These are phyloP conservation scores for Tanozyma kutaoensis DNA, from an alignment of 805 yeast species.

Conservation along the genomic window DNA sequence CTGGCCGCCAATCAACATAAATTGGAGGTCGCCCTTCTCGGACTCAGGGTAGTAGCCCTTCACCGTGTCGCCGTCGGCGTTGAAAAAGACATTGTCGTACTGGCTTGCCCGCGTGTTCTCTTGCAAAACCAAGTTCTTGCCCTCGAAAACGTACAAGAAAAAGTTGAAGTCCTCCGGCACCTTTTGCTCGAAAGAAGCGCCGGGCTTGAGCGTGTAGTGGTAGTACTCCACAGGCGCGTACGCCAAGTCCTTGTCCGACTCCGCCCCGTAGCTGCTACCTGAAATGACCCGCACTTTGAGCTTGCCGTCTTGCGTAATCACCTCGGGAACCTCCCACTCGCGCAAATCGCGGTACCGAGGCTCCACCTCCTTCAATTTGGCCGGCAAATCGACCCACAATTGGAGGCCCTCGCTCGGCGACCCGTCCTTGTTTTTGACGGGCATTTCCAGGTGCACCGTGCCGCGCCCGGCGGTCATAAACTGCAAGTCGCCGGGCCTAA, in stretches of 20 bases:
- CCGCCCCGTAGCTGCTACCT: constrained; percentile 67
- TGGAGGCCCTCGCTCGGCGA: constrained; percentile 2
- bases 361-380: constrained; percentile 31
- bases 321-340: constrained; percentile 59
- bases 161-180: constrained; percentile 51
- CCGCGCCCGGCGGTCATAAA: constrained; percentile 93
- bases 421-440: constrained; percentile 34
- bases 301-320: constrained; percentile 45
- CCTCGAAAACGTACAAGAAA: constrained; percentile 56
- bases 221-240: constrained; percentile 72
- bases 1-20: constrained; percentile 68
- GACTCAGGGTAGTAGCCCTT: constrained; percentile 29
- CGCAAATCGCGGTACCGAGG: constrained; percentile 64
- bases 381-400: constrained; percentile 7
- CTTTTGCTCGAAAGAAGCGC: constrained; percentile 48
- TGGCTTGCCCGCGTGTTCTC: constrained; percentile 23
- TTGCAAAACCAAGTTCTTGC: constrained; percentile 36
- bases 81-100: constrained; percentile 47
- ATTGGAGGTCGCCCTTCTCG: constrained; percentile 35
- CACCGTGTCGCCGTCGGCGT: constrained; percentile 53
- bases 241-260: constrained; percentile 61
- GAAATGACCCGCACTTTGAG: constrained; percentile 60
- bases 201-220: constrained; percentile 49
- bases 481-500: constrained; percentile 75
- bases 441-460: constrained; percentile 79